Percentiles rank a stretch among this genome's conserved stretches.
Evolutionary conservation across 2,329 filamentous ascomycete genomes (phyloP).

Genomic region (Endothia cerciana): DNA sequence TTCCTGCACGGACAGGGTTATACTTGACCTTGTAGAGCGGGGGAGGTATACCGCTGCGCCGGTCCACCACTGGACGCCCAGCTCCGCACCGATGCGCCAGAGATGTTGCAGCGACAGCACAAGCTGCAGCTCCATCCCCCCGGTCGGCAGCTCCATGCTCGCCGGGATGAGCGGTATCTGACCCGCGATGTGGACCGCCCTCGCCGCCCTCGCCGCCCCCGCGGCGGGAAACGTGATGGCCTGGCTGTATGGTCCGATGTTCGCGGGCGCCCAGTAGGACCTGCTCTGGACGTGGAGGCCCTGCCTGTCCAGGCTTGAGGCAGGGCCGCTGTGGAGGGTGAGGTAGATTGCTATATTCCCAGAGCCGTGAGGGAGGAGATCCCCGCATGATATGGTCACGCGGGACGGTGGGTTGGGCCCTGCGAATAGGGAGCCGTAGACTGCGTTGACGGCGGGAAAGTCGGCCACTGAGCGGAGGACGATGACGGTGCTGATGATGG

Average conservation of each 20-base stretch:
- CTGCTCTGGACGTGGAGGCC: constrained; percentile 88
- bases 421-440: constrained; percentile 76
- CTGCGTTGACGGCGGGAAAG: constrained; percentile 74
- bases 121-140: constrained; percentile 60
- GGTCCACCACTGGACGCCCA: constrained; percentile 74
- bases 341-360: constrained; percentile 65
- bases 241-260: constrained; percentile 97
- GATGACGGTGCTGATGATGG: constrained; percentile 63
- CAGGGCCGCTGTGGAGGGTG: constrained; percentile 40
- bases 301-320: constrained; percentile 46
- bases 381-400: constrained; percentile 80
- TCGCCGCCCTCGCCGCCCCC: constrained; percentile 36
- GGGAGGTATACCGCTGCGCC: constrained; percentile 77
- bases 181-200: constrained; percentile 72
- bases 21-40: constrained; percentile 30
- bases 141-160: constrained; percentile 67
- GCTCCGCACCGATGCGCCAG: constrained; percentile 76
- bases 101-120: constrained; percentile 84
- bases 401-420: constrained; percentile 82
- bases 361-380: constrained; percentile 59
- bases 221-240: constrained; percentile 62
- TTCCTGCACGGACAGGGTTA: constrained; percentile 27
- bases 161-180: constrained; percentile 88
- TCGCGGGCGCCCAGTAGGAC: constrained; percentile 97
- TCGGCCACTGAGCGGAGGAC: constrained; percentile 79